Percentiles rank a stretch among this genome's conserved stretches.
phyloP scores from a whole-genome alignment of 2,329 filamentous ascomycete species.

The Chaetothyriales sp. region DNA sequence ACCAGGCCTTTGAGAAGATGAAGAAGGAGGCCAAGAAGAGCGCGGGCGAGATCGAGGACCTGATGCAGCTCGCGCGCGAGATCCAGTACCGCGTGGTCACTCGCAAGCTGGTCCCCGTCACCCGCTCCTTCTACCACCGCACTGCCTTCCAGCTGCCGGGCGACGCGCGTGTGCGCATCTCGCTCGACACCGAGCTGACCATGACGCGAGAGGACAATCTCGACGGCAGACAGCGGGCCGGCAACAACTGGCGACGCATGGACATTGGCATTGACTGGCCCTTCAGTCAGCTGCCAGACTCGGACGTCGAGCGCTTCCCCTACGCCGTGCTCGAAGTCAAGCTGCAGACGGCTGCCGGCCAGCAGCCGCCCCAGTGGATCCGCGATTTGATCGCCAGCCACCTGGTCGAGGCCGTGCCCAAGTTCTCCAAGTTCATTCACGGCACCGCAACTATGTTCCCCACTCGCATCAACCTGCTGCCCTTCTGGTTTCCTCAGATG shows the following conservation, averaged over 20 bases:
- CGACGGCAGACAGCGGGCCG: slow-evolving; percentile 60
- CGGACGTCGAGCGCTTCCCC: slow-evolving; percentile 81
- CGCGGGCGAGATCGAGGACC: slow-evolving; percentile 73
- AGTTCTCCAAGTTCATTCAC: slow-evolving; percentile 99
- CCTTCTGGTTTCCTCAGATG: slow-evolving; percentile 99
- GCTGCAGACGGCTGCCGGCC: slow-evolving; percentile 86
- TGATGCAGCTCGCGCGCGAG: slow-evolving; percentile 79
- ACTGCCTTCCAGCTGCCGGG: slow-evolving; percentile 95
- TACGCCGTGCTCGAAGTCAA: slow-evolving; percentile 97
- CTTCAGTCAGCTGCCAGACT: slow-evolving; percentile 72
- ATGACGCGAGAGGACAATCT: slow-evolving; percentile 94
- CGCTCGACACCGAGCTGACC: slow-evolving; percentile 86
- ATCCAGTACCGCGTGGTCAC: slow-evolving; percentile 87
- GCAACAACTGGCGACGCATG: slow-evolving; percentile 89
- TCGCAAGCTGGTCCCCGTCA: slow-evolving; percentile 75
- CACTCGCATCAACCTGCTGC: slow-evolving; percentile 71
- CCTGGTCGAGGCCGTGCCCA: slow-evolving; percentile 94
- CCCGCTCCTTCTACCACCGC: slow-evolving; percentile 92
- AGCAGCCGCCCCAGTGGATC: slow-evolving; percentile 94
- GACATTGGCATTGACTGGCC: slow-evolving; percentile 96
- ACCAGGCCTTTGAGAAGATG: slow-evolving; percentile 89
- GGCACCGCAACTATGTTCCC: slow-evolving; percentile 81
- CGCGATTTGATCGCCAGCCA: slow-evolving; percentile 84
- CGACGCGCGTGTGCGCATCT: slow-evolving; percentile 90
- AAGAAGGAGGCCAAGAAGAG: slow-evolving; percentile 91